phyloP scores from a whole-genome alignment of 345 rosid species.

The Gynandropsis gynandra region DNA sequence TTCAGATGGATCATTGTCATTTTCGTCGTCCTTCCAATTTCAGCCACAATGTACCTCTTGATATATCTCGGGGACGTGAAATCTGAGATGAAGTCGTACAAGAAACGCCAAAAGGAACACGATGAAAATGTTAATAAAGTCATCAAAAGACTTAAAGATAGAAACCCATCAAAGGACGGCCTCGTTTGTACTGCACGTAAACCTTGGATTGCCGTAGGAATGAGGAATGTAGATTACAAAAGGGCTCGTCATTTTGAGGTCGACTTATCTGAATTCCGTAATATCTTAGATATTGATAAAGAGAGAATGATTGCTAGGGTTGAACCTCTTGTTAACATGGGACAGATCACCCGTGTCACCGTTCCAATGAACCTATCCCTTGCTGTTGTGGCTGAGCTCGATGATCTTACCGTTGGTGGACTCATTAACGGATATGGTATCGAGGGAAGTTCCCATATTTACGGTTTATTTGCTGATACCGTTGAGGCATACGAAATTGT shows the following conservation, averaged over 20 bases:
- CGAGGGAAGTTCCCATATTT: constrained; percentile 96
- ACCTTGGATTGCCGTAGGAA: constrained; percentile 98
- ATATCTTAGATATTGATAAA: constrained; percentile 73
- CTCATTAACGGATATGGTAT: constrained; percentile 98
- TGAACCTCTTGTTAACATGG: constrained; percentile 99
- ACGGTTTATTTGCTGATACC: constrained; percentile 93
- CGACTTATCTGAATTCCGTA: constrained; percentile 75
- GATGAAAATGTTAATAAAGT: constrained; percentile 82
- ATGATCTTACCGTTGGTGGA: constrained; percentile 98
- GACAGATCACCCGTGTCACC: constrained; percentile 78
- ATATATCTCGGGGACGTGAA: constrained; percentile 88
- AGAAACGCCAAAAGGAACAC: constrained; percentile 87
- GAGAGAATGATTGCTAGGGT: constrained; percentile 89
- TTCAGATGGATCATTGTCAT: constrained; percentile 92
- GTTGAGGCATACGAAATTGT: constrained; percentile 96
- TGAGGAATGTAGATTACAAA: constrained; percentile 98
- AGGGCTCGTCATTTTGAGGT: constrained; percentile 94
- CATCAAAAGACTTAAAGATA: constrained; percentile 73
- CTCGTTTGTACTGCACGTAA: constrained; percentile 99
- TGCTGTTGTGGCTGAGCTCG: constrained; percentile 99
- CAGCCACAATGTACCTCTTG: constrained; percentile 68
- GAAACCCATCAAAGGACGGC: constrained; percentile 81
- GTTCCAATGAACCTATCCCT: constrained; percentile 92
- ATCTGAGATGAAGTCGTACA: constrained; percentile 76
- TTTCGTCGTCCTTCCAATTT: constrained; percentile 88